These are phyloP conservation scores for Bathelium albidoporum DNA, from an alignment of 495 filamentous ascomycete species.

Conservation along the genomic window DNA sequence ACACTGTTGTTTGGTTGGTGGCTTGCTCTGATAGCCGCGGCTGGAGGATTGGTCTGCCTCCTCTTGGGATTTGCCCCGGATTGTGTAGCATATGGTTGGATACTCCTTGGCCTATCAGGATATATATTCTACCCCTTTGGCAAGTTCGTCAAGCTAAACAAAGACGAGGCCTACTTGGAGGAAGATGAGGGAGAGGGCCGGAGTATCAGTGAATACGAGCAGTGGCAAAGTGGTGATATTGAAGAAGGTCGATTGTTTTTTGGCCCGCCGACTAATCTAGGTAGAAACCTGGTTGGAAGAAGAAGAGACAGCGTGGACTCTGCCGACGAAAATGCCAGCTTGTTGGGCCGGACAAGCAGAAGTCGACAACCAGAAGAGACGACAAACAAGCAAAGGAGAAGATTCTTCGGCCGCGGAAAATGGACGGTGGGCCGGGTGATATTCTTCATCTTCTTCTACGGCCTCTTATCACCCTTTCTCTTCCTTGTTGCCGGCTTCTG, in stretches of 20 bases:
- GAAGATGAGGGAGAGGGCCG: constrained; percentile 98
- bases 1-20: constrained; percentile 94
- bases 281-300: constrained; percentile 75
- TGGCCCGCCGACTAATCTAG: constrained; percentile 57
- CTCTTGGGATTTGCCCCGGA: constrained; percentile 68
- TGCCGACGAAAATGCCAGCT: constrained; percentile 75
- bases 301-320: constrained; percentile 84
- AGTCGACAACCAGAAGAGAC: constrained; percentile 35
- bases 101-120: constrained; percentile 70
- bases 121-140: constrained; percentile 96
- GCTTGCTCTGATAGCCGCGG: constrained; percentile 67
- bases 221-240: constrained; percentile 95
- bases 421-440: constrained; percentile 91
- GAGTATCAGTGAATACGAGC: constrained; percentile 97
- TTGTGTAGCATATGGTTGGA: constrained; percentile 74
- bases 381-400: constrained; percentile 61
- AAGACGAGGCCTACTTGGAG: constrained; percentile 87
- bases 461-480: constrained; percentile 79
- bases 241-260: constrained; percentile 95
- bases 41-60: constrained; percentile 60
- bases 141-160: constrained; percentile 83
- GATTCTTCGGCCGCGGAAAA: constrained; percentile 88
- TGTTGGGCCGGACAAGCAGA: constrained; percentile 60
- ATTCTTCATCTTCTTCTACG: constrained; percentile 96
- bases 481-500: constrained; percentile 78